Percentiles rank a stretch among this genome's conserved stretches.
Conservation (phyloP, 495 filamentous ascomycete genomes). For the Neurospora sublineolata region DNA sequence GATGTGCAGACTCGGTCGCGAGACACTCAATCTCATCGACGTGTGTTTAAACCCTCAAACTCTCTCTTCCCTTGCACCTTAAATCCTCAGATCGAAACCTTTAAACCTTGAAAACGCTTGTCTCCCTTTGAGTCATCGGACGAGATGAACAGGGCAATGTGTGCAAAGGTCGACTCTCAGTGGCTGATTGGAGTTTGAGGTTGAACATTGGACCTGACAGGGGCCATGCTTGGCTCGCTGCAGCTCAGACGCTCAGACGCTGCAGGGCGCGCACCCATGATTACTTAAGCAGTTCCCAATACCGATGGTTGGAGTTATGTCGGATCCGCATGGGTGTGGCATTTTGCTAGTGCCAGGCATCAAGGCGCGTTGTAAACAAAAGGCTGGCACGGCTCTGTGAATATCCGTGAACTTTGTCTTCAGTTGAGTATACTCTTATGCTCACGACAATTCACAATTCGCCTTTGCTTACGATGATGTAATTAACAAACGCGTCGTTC, state of each 20-base stretch:
- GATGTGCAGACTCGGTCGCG: neutral
- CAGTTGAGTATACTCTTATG: no score
- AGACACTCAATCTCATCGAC: slow-evolving; percentile 8
- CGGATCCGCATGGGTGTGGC: neutral
- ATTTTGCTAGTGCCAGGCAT: neutral
- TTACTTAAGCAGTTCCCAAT: neutral
- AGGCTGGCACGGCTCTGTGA: neutral
- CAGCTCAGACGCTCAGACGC: neutral
- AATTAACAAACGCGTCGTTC: neutral
- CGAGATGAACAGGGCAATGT: neutral
- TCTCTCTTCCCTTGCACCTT: neutral
- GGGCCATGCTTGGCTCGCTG: neutral
- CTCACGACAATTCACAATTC: neutral
- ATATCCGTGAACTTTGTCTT: neutral
- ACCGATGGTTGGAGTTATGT: neutral
- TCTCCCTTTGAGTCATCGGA: neutral
- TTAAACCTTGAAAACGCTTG: neutral
- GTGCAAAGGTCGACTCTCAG: no score
- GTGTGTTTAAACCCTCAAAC: neutral
- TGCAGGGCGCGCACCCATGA: neutral
- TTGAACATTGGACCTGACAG: neutral
- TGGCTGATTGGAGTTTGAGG: neutral
- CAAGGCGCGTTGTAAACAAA: neutral
- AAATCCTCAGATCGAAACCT: neutral
- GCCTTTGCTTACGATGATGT: neutral